Evolutionary conservation across 2,329 filamentous ascomycete species (phyloP).

Genomic region (Diplodia intermedia): DNA sequence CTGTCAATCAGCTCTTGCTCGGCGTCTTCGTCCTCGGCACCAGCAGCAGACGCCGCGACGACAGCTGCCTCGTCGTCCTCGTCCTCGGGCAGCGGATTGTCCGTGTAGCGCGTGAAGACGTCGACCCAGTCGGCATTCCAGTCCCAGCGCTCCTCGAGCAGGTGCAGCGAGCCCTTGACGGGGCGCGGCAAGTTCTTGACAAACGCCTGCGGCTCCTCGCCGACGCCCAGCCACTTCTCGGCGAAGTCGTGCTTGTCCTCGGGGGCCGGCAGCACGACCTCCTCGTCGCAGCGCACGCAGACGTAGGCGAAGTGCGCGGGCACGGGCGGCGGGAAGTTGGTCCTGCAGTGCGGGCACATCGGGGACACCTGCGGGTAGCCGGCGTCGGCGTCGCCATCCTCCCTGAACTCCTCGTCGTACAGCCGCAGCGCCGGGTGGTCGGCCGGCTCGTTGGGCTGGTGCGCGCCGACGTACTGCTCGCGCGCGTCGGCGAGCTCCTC

Average conservation of each 20-base stretch:
- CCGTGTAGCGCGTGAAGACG: not conserved
- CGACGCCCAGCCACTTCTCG: not conserved
- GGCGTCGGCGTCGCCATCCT: not conserved
- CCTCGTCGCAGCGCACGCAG: not conserved
- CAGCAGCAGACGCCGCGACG: too few relatives aligned
- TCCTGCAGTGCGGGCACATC: not conserved
- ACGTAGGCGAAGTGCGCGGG: not conserved
- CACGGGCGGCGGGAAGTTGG: not conserved
- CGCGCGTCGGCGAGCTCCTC: not conserved
- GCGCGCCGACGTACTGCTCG: not conserved
- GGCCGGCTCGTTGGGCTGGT: not conserved
- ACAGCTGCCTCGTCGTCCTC: too few relatives aligned
- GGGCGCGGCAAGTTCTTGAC: not conserved
- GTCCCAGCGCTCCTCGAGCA: not conserved
- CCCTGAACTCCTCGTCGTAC: too few relatives aligned
- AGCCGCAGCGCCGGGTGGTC: too few relatives aligned
- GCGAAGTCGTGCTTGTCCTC: not conserved
- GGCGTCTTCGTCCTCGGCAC: too few relatives aligned
- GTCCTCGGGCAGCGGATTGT: too few relatives aligned
- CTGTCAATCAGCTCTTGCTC: too few relatives aligned
- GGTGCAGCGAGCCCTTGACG: not conserved
- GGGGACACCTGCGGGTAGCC: not conserved
- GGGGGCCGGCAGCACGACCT: not conserved
- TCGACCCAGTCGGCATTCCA: not conserved
- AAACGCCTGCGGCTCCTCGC: not conserved